Evolutionary conservation across 106 monocot species (phyloP).

Genomic region (Alisma plantagoaquatica): DNA sequence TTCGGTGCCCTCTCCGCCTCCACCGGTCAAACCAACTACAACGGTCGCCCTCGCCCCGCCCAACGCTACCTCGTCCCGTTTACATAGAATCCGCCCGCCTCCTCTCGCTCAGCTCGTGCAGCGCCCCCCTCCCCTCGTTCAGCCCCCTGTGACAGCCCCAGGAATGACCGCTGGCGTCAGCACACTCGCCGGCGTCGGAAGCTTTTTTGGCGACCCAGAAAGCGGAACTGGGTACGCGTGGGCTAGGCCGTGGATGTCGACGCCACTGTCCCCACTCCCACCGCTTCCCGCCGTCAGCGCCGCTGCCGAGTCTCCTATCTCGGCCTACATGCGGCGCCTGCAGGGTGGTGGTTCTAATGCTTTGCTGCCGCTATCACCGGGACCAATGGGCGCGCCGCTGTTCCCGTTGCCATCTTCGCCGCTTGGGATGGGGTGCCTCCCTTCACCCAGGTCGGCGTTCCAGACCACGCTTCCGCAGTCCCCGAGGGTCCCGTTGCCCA

Average conservation of each 20-base stretch:
- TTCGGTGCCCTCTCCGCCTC: constrained; percentile 7
- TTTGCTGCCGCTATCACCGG: constrained; percentile 2
- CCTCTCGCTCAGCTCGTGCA: constrained; percentile 9
- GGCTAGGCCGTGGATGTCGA: constrained; percentile 9
- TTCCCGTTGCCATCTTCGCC: too few relatives aligned
- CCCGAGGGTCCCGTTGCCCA: constrained; percentile 4
- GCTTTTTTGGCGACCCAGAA: background rate
- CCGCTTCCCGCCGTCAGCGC: constrained; percentile 41
- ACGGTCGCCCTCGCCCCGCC: constrained; percentile 14
- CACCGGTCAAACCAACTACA: background rate
- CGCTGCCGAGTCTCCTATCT: constrained; percentile 30
- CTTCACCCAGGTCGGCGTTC: constrained; percentile 6
- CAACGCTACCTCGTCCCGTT: constrained; percentile 10
- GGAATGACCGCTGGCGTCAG: too few relatives aligned
- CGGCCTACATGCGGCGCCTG: constrained; percentile 28
- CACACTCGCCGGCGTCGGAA: too few relatives aligned
- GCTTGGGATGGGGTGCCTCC: too few relatives aligned
- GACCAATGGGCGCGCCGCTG: constrained; percentile 2
- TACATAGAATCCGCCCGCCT: constrained; percentile 27
- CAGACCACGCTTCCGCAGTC: constrained; percentile 7
- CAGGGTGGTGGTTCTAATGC: background rate
- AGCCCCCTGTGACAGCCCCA: too few relatives aligned
- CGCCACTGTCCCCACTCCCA: constrained; percentile 40
- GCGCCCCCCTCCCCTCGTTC: constrained; percentile 3
- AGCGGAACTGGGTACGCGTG: background rate